Base-by-base conservation (phyloP, 2,329 filamentous ascomycete species). In the Colletotrichum sp. region DNA sequence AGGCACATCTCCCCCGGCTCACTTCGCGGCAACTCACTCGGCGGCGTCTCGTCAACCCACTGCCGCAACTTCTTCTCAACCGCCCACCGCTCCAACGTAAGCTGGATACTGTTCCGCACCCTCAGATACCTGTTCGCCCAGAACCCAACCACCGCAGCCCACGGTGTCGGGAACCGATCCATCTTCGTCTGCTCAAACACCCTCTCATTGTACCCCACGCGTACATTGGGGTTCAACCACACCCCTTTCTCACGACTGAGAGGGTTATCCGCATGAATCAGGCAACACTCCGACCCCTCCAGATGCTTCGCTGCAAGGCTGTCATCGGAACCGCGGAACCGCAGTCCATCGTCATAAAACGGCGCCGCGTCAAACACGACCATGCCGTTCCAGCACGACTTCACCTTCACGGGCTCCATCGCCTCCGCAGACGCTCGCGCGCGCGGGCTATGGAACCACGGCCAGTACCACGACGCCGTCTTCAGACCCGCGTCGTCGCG, bases 351-450 rank as follows among this genome's bases (percentile, higher is more conserved):
- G 28, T 77, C 79, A 73, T 90, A 88, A 80, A 90, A 91, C 3
- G 70, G 62, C 34, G 70, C 70, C 15, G 70, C 70, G 4, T 72
- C 70, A 73, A 85, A 86, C 62, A 80, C 85, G 78, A 87, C 87
- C 80, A 93, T 90, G 60, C 92, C 93, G 78, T 94, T 72, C 70
- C 70, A 94, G 82, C 93, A 94, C 56, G 90, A 92, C n/a, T 84
- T 83, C 1, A 94, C 92, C 2, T 88, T 89, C 2, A 93, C 86
- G 0, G 92, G 90, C 13, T 84, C 81, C 77, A 82, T 76, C 88
- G 86, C 27, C 92, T 25, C n/a, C 13, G 70, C 85, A 1, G 90
- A 88, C 30, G 87, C 80, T 28, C 85, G 81, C 12, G 87, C 83
- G 2, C 79, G 78, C 12, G 80, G 82, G 13, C 78, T 87, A 32